Base-by-base conservation (phyloP, 2,329 filamentous ascomycete species). In the Curvularia sp. region DNA sequence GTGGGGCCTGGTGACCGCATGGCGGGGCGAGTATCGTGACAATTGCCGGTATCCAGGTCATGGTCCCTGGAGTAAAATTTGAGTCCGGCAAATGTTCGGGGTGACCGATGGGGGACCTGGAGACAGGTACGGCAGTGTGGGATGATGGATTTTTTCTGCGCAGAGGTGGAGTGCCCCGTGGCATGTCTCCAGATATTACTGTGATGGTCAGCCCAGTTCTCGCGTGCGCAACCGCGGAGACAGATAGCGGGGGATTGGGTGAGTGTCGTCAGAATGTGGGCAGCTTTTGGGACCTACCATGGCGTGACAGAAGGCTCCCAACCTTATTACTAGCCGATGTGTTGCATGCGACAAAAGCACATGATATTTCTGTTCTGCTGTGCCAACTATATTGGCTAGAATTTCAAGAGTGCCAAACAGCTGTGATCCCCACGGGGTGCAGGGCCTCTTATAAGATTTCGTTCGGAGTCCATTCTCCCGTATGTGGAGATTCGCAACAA, bases 1-100 rank as follows among this genome's bases (percentile, higher is more conserved):
- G 67, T 66, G 67, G 66, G 62, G 53, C 53, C 38, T 31, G n/a
- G 47, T 52, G 53, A 55, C 48, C 55, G 24, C 43, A 57, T 56
- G 49, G 42, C 31, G 51, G 28, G 42, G 56, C 56, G 44, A 52
- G 33, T 33, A 53, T 49, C 35, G 46, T 59, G 49, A 54, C n/a
- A 20, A 35, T 41, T 58, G 58, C 55, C 55, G 53, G 22, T 48
- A 44, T 35, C 53, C 55, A 50, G 38, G 33, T 43, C 30, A 26
- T 24, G 24, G 41, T 28, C 38, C 50, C 50, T 58, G 48, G n/a
- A 24, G 50, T 54, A 62, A 55, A 61, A 48, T 61, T 41, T 65
- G 52, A 57, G 33, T 28, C 52, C 60, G 55, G 58, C 41, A 56
- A 30, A 59, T 52, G 55, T 60, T 66, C 62, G 64, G 60, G 48